A percentile compares a stretch with the other conserved stretches of the same genome.
These are phyloP conservation scores for Yamadazyma dendronema DNA, from an alignment of 1,139 yeast genomes.

Conservation along the genomic window DNA sequence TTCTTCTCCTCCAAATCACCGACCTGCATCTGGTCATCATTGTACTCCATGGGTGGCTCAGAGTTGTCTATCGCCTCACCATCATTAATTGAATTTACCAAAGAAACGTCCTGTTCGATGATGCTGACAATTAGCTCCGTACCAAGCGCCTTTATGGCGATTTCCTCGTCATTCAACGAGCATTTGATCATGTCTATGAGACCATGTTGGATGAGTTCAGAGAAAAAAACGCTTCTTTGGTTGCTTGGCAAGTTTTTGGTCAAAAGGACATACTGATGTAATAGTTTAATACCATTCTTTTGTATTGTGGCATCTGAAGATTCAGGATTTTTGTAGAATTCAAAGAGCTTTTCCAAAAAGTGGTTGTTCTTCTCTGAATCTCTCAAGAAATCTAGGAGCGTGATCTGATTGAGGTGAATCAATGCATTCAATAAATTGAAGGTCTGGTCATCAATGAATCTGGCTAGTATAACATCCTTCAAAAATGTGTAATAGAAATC, in stretches of 20 bases:
- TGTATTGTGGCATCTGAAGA: slow-evolving; percentile 18
- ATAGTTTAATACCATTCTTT: slow-evolving; percentile 72
- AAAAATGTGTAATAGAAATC: slow-evolving; percentile 78
- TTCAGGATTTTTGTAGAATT: slow-evolving; percentile 36
- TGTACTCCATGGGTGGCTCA: slow-evolving; percentile 26
- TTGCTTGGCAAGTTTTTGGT: slow-evolving; percentile 67
- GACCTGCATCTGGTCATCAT: slow-evolving; percentile 3
- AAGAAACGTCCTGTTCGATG: slow-evolving; percentile 78
- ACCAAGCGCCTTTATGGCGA: slow-evolving; percentile 63
- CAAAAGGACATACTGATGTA: slow-evolving; percentile 77
- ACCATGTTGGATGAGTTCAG: slow-evolving; percentile 64
- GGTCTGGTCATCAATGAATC: slow-evolving; percentile 79
- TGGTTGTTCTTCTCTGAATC: slow-evolving; percentile 38
- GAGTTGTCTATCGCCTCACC: slow-evolving; percentile 37
- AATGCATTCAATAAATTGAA: slow-evolving; percentile 61
- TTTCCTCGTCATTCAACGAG: slow-evolving; percentile 59
- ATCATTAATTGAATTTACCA: slow-evolving; percentile 48
- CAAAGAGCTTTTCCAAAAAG: slow-evolving; percentile 54
- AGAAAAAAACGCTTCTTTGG: slow-evolving; percentile 67
- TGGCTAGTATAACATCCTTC: slow-evolving; percentile 81
- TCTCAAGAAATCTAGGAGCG: slow-evolving; percentile 66
- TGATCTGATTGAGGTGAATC: slow-evolving; percentile 68
- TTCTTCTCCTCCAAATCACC: slow-evolving; percentile 11
- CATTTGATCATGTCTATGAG: slow-evolving; percentile 67
- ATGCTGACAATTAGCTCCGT: slow-evolving; percentile 80